These are phyloP conservation scores for Wickerhamomyces chambardii DNA, from an alignment of 805 yeast genomes.

Conservation along the genomic window DNA sequence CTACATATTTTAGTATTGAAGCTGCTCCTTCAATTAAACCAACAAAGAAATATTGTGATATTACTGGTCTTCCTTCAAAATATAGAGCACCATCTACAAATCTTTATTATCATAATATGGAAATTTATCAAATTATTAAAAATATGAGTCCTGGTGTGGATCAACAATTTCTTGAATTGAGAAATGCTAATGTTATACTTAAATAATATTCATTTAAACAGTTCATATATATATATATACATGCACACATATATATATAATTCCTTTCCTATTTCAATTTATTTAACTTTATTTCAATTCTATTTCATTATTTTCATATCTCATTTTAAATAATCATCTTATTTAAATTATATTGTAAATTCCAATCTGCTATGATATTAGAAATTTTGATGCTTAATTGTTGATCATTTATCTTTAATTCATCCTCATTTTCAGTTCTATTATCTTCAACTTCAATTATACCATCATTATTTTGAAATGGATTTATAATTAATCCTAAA, in stretches of 20 bases:
- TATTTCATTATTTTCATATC: no score
- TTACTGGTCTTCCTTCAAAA: slow-evolving; percentile 77
- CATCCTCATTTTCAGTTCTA: not conserved
- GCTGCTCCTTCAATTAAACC: slow-evolving; percentile 90
- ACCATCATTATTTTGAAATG: slow-evolving; percentile 32
- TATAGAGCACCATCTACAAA: slow-evolving; percentile 72
- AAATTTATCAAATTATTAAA: slow-evolving; percentile 69
- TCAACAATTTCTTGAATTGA: slow-evolving; percentile 80
- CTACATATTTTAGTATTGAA: slow-evolving; percentile 61
- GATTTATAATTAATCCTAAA: slow-evolving; percentile 49
- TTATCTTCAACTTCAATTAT: slow-evolving; percentile 1
- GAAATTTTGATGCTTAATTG: slow-evolving; percentile 7
- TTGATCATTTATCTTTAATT: slow-evolving; percentile 16
- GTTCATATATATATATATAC: no score
- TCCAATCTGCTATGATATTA: no score
- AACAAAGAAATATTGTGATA: slow-evolving; percentile 79
- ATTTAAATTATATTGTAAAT: no score
- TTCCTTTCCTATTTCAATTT: no score
- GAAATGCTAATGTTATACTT: slow-evolving; percentile 84
- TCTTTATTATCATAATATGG: slow-evolving; percentile 73
- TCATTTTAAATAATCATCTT: no score
- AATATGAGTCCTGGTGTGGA: slow-evolving; percentile 86
- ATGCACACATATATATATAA: no score
- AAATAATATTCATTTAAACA: no score
- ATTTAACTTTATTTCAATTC: no score